phyloP scores from a whole-genome alignment of 202 grass and related monocot species.

The Cymbopogon flexuosus region DNA sequence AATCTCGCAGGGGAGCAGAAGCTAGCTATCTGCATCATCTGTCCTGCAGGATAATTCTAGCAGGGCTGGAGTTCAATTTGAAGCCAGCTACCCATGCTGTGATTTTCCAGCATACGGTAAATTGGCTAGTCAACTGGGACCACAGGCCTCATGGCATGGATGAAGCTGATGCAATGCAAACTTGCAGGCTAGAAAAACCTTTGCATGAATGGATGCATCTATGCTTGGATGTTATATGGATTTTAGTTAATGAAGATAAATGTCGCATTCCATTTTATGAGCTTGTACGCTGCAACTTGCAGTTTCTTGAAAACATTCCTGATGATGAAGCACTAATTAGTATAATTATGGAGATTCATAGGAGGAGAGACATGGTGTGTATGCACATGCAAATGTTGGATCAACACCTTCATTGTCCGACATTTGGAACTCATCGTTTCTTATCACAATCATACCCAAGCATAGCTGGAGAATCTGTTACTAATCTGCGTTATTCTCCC shows the following conservation, averaged over 20 bases:
- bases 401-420: slow-evolving; percentile 94
- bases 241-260: slow-evolving; percentile 77
- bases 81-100: slow-evolving; percentile 81
- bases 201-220: slow-evolving; percentile 94
- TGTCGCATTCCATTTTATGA: slow-evolving; percentile 95
- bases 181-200: slow-evolving; percentile 61
- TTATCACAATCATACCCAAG: slow-evolving; percentile 88
- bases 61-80: slow-evolving; percentile 60
- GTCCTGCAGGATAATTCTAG: slow-evolving; percentile 77
- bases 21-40: slow-evolving; percentile 69
- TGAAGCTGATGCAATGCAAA: slow-evolving; percentile 37
- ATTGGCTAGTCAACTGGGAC: slow-evolving; percentile 89
- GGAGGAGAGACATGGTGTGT: slow-evolving; percentile 93
- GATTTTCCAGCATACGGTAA: slow-evolving; percentile 79
- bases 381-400: slow-evolving; percentile 99
- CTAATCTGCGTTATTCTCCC: slow-evolving; percentile 82
- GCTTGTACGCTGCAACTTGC: slow-evolving; percentile 70
- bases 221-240: slow-evolving; percentile 86
- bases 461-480: slow-evolving; percentile 85
- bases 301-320: slow-evolving; percentile 92
- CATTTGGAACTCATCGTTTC: slow-evolving; percentile 90
- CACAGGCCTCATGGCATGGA: slow-evolving; percentile 48
- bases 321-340: slow-evolving; percentile 85
- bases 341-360: slow-evolving; percentile 95
- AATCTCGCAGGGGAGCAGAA: slow-evolving; percentile 40